Base-by-base conservation (phyloP, 495 filamentous ascomycete genomes). In the Xylaria nigripes region DNA sequence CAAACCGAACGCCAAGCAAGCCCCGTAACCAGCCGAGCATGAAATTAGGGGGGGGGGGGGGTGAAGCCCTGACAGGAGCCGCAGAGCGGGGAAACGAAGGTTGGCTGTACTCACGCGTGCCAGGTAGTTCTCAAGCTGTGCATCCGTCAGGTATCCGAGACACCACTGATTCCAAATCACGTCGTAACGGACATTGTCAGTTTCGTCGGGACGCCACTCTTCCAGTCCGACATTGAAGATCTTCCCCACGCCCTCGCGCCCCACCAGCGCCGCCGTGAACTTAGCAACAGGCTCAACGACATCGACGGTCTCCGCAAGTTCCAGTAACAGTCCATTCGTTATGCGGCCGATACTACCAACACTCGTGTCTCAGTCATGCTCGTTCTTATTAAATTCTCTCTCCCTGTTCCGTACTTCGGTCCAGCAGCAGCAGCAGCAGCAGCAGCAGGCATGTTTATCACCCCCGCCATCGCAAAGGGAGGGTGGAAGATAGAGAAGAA, bases 91-190 rank as follows among this genome's bases (percentile, higher is more conserved):
- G n/a, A 32, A 46, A 29, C 4, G 21, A 13, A 29, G 36, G 16
- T 29, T 6, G 19, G 4, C 19, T 32, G 18, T 32, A 45, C 51
- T 48, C 12, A 48, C 44, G 34, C 85, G 73, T 56, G 68, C 51
- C 9, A 96, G 68, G 54, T 85, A 95, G 13, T 65, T 74, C 19
- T 83, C 78, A 19, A 96, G 66, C 68, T 95, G 82, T 34, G 61
- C 62, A 70, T 95, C 92, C n/a, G 82, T 91, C 48, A 96, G 70
- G 65, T 96, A 86, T 15, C 89, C 88, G n/a, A 94, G 69, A 70
- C 90, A 96, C 90, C 90, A 95, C 70, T 96, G 92, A 45, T 81
- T 87, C 78, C 82, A 86, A 59, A 87, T 74, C 42, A 86, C 59
- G 56, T 83, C 76, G 54, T 79, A 90, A 36, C 76, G 45, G 52